Conservation (phyloP, 1,284 basidiomycete species). For the Polyporus tsugae region DNA sequence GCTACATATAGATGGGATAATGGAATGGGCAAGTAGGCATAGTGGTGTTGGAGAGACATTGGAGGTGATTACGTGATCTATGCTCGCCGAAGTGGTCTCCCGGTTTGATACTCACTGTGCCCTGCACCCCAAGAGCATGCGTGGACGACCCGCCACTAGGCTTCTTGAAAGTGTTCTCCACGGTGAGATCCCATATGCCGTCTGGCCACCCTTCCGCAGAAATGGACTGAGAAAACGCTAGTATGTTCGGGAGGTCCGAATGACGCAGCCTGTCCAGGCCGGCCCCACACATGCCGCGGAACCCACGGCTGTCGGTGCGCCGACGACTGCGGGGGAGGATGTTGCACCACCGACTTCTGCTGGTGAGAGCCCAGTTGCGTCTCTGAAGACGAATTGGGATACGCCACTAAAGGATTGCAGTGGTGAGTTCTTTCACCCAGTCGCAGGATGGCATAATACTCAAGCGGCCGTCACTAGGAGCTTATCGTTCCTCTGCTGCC, state of each 20-base stretch:
- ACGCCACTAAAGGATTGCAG: conserved; percentile 22
- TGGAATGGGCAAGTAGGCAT: too few relatives aligned
- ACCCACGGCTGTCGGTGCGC: conserved; percentile 18
- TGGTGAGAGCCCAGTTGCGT: not conserved
- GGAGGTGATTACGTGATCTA: too few relatives aligned
- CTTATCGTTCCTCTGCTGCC: conserved; percentile 58
- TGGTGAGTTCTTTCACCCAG: conserved; percentile 8
- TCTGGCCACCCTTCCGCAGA: not conserved
- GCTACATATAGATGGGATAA: too few relatives aligned
- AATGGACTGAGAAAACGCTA: conserved; percentile 33
- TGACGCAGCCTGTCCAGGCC: conserved; percentile 34
- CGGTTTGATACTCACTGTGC: too few relatives aligned
- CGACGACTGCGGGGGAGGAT: not conserved
- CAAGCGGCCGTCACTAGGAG: conserved; percentile 41
- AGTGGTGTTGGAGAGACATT: too few relatives aligned
- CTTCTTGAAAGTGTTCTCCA: conserved; percentile 65
- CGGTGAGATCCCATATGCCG: conserved; percentile 46
- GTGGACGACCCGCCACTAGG: too few relatives aligned
- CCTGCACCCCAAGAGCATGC: too few relatives aligned
- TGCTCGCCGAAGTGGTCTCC: too few relatives aligned
- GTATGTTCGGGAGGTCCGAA: conserved; percentile 68
- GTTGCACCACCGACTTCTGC: not conserved
- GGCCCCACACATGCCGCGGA: conserved; percentile 1
- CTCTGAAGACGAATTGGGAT: conserved; percentile 4
- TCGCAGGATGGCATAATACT: not conserved